Percentiles rank a stretch among this genome's conserved stretches.
phyloP scores from a whole-genome alignment of 2,329 filamentous ascomycete species.

The Helotiales sp. region DNA sequence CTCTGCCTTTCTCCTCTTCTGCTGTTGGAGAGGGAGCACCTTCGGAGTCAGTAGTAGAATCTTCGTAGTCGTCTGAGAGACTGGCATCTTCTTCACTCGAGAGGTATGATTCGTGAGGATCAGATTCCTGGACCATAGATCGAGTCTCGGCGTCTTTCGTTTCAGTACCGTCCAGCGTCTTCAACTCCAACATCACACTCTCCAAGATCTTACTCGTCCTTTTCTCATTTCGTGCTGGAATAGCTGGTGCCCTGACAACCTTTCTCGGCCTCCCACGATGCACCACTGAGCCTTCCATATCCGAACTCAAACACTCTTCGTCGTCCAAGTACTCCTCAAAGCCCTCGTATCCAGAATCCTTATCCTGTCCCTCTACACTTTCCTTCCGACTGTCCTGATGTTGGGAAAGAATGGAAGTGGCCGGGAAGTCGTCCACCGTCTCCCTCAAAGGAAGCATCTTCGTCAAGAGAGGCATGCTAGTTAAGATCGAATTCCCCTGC shows the following conservation, averaged over 20 bases:
- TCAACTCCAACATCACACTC: slow-evolving; percentile 29
- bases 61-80: slow-evolving; percentile 60
- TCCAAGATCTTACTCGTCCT: slow-evolving; percentile 29
- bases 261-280: slow-evolving; percentile 25
- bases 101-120: slow-evolving; percentile 61
- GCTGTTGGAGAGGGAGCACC: slow-evolving; percentile 31
- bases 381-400: slow-evolving; percentile 1
- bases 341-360: slow-evolving; percentile 20
- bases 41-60: slow-evolving; percentile 48
- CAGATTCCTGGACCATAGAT: slow-evolving; percentile 22
- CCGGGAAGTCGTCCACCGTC: slow-evolving; percentile 6
- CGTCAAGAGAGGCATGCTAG: slow-evolving; percentile 28
- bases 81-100: slow-evolving; percentile 67
- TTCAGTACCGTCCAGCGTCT: slow-evolving; percentile 25
- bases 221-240: slow-evolving; percentile 30
- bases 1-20: slow-evolving; percentile 37
- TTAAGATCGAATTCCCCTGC: too few species aligned
- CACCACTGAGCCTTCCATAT: slow-evolving; percentile 33
- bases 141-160: slow-evolving; percentile 17
- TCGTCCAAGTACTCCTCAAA: slow-evolving; percentile 25
- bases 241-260: slow-evolving; percentile 20
- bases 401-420: slow-evolving; percentile 5
- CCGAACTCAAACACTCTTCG: slow-evolving; percentile 26
- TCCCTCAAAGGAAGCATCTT: slow-evolving; percentile 25
- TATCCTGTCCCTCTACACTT: slow-evolving; percentile 10